Base-by-base conservation (phyloP, 441 rosid genomes). In the Arabidopsis hybrid region DNA sequence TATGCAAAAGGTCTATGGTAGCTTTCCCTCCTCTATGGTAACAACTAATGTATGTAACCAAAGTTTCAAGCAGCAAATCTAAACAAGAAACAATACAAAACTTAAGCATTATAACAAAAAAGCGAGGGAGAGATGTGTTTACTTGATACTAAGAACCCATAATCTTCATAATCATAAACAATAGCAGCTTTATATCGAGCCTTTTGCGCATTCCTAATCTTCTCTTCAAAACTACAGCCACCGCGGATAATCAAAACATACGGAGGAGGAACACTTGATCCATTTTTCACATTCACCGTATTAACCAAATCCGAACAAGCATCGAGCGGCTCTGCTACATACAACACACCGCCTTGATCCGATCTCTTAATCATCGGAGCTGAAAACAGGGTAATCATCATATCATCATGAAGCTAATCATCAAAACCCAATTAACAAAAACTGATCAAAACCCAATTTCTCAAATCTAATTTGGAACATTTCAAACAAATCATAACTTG, bases 151-250 rank as follows among this genome's bases (percentile, higher is more conserved):
- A 92, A 77, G 82, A 80, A 51, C 1, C 88, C 94, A 67, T 84
- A 82, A 65, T 75, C 86, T 74, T 87, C 85, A 60, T 81, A 72
- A 75, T 95, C 91, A 63, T 88, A 91, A 42, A 92, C 87, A 77
- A 95, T 81, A 59, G 90, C 97, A 61, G 95, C 96, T 78, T 81
- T 79, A 71, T 84, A 95, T 7, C 97, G 91, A 7, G 97, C 96
- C 73, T 75, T 87, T 61, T 92, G 98, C 3, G 88, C 99, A 40
- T 76, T 83, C 74, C 95, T 85, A 64, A 91, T 87, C 79, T 92
- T 95, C 2, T 88, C 88, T 59, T 95, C 96, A 32, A 95, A 95
- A 81, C 90, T 83, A 66, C 99, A 95, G 4, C 85, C 88, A 71
- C 96, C 99, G 78, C 99, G 88, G 39, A 87, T 76, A 51, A 91